Evolutionary conservation across 129 eudicot species (phyloP).

Genomic region (Centaurea solstitialis): DNA sequence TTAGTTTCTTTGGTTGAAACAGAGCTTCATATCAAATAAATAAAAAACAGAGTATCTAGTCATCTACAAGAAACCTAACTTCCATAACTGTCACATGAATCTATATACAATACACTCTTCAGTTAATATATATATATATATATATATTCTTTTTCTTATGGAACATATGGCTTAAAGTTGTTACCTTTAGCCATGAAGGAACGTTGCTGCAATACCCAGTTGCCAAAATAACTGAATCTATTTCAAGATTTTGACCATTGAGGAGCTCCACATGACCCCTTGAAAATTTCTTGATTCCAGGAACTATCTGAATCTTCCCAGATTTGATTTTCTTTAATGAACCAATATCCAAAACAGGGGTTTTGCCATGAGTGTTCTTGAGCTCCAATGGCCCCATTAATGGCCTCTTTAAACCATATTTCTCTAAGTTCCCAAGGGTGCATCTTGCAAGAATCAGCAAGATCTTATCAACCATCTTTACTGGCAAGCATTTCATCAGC

Average conservation of each 20-base stretch:
- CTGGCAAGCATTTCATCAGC: conserved; percentile 73
- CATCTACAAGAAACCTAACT: conserved; percentile 59
- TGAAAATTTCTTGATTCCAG: conserved; percentile 75
- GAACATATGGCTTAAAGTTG: too few relatives aligned
- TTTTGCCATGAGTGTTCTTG: conserved; percentile 69
- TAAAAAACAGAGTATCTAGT: conserved; percentile 29
- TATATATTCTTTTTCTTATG: too few relatives aligned
- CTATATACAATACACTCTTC: conserved; percentile 12
- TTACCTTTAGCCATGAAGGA: conserved; percentile 93
- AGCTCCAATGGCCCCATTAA: conserved; percentile 72
- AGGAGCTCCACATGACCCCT: conserved; percentile 60
- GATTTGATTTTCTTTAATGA: conserved; percentile 64
- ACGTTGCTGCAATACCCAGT: conserved; percentile 97
- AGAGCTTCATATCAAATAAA: conserved; percentile 23
- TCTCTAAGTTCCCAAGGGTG: conserved; percentile 62
- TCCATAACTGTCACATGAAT: conserved; percentile 75
- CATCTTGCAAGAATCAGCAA: conserved; percentile 47
- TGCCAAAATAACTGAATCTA: conserved; percentile 82
- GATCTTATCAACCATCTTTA: conserved; percentile 58
- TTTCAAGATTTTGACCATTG: conserved; percentile 57
- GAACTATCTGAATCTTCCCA: conserved; percentile 63
- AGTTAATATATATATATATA: not conserved
- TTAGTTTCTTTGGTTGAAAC: conserved; percentile 5
- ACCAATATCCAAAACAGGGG: conserved; percentile 87
- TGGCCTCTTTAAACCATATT: conserved; percentile 85